Percentiles rank a stretch among this genome's conserved stretches.
These are phyloP conservation scores for Erodium chrysanthum DNA, from an alignment of 441 rosid genomes.

Conservation along the genomic window DNA sequence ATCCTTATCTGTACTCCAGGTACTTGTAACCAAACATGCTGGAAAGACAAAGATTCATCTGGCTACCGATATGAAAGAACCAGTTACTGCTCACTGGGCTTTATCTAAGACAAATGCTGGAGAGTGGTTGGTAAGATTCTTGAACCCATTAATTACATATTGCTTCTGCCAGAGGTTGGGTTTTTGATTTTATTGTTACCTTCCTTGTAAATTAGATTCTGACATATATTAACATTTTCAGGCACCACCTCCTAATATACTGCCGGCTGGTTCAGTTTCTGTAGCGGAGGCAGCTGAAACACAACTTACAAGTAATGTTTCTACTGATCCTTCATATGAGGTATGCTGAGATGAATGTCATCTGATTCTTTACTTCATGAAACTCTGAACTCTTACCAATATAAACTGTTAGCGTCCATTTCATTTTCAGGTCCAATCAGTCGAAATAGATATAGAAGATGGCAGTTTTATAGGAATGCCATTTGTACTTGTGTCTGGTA, in stretches of 20 bases:
- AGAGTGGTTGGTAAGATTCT: slow-evolving; percentile 86
- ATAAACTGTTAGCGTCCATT: slow-evolving; percentile 8
- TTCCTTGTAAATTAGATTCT: slow-evolving; percentile 17
- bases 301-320: slow-evolving; percentile 33
- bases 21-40: slow-evolving; percentile 51
- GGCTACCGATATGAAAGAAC: slow-evolving; percentile 62
- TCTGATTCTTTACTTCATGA: slow-evolving; percentile 14
- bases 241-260: slow-evolving; percentile 59
- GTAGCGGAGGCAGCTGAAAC: slow-evolving; percentile 55
- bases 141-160: slow-evolving; percentile 11
- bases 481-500: slow-evolving; percentile 65
- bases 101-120: slow-evolving; percentile 57
- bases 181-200: slow-evolving; percentile 19
- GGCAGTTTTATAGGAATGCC: slow-evolving; percentile 73
- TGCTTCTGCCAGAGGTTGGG: slow-evolving; percentile 14
- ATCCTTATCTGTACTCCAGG: slow-evolving; percentile 36
- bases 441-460: slow-evolving; percentile 69
- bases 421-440: slow-evolving; percentile 55
- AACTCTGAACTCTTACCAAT: slow-evolving; percentile 10
- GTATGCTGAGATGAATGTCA: slow-evolving; percentile 27
- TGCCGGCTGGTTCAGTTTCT: slow-evolving; percentile 69
- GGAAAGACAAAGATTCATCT: slow-evolving; percentile 57
- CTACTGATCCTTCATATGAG: slow-evolving; percentile 48
- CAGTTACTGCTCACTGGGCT: slow-evolving; percentile 86
- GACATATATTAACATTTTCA: slow-evolving; percentile 35